Base-by-base conservation (phyloP, 2,329 filamentous ascomycete genomes). In the Coniochaeta sp. region DNA sequence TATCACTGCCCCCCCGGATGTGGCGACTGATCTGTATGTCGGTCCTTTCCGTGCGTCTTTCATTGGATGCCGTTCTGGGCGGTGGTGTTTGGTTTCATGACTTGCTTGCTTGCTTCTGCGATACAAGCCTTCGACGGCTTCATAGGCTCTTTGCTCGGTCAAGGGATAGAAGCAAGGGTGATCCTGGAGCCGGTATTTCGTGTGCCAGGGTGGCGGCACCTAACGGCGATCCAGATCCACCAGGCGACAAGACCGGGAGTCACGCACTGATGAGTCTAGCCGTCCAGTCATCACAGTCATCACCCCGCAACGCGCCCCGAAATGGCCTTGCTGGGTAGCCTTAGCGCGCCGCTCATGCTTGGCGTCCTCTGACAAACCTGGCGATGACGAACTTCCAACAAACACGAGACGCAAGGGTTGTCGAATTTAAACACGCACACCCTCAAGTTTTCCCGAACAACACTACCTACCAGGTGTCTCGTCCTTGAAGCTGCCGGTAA, bases 141-240 rank as follows among this genome's bases (percentile, higher is more conserved):
- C 40, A 5, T 17, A 22, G 40, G 47, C 16, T n/a, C n/a, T n/a
- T 30, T 52, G 17, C 22, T 17, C 24, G 19, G 22, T 50, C 22
- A 28, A 17, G 24, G 47, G 24, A 17, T 22, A 10, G 44, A 17
- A 30, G 14, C 47, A 52, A 30, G 47, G 47, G 22, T 52, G 14
- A n/a, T 12, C 24, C 47, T 9, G 47, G 47, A 28, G 22, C 8
- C 10, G n/a, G n/a, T 6, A 4, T n/a, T 26, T 26, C n/a, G n/a
- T 47, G 42, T 52, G 47, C 26, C 22, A 30, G 22, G 47, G 47
- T 52, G 47, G 47, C 24, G 47, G 47, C 47, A 26, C n/a, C 47
- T 28, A 52, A 52, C 47, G 47, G 47, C 47, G 47, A 52, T 52
- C 47, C 47, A 52, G 47, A 52, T 52, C 47, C 47, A 52, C 47